Base-by-base conservation (phyloP, 805 yeast species). In the Metschnikowia bowlesiae region DNA sequence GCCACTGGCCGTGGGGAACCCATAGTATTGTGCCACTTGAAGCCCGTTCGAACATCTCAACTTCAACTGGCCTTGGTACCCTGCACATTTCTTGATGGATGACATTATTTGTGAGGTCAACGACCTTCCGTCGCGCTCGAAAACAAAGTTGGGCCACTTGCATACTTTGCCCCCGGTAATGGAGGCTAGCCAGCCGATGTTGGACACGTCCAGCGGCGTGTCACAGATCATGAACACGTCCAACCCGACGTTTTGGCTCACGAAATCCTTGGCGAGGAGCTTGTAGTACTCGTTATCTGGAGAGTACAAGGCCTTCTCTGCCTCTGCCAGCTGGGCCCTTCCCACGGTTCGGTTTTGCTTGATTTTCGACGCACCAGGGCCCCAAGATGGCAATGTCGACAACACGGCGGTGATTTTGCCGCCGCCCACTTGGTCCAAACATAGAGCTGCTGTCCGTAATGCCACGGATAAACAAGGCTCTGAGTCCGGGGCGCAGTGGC, bases 31-130 rank as follows among this genome's bases (percentile, higher is more conserved):
- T 13, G 80, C 69, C 8, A 92, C 89, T 62, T 88, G 95, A 47
- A 94, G 71, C 0, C 98, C 98, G 55, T 79, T 82, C 1, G 97
- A 89, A 59, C 91, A 85, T 56, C 99, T 85, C 28, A 90, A 79
- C 62, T 90, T 90, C 55, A 92, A 68, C 56, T 85, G 85, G 5
- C 87, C 91, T 64, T 88, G 94, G 59, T 86, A 86, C 4, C 95
- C 98, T 4, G 68, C 66, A 2, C 80, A 69, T 28, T 75, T 74
- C 2, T 68, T 61, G 13, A 86, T 75, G 6, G 82, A 71, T 34
- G 73, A 69, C n/a, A 74, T 71, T 54, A 86, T 72, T 28, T 86
- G 87, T 40, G 83, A 78, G 8, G 82, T 78, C 47, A 89, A 73
- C 10, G 80, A 74, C 18, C 80, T 66, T 26, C 88, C 90, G 66